Evolutionary conservation across 345 rosid genomes (phyloP), one percentile per base, ranked within the genome.

Genomic region (Gossypium ekmanianum): DNA sequence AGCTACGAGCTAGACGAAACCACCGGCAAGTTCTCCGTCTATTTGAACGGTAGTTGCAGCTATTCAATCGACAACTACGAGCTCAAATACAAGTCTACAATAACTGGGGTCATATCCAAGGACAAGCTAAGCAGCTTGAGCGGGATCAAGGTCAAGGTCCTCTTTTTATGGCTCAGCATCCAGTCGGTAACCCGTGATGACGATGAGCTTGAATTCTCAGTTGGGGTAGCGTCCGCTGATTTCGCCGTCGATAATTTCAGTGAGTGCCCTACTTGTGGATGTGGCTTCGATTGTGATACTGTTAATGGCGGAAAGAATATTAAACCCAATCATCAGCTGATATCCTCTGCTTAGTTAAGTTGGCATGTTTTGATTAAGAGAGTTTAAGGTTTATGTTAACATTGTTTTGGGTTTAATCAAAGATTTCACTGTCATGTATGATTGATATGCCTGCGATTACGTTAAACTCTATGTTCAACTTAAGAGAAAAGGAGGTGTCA

Each of bases 111-210:
- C 20, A 77, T 85, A 66, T 2, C 84, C 79, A 76, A 70, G 2
- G 81, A 79, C 44, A 77, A 81, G 83, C 78, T 89, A 59, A 75
- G 78, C 1, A 14, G 81, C 61, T 72, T 85, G 66, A 84, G 75
- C 2, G 88, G 88, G 11, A 72, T 89, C 45, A 48, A 66, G 43
- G 90, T 89, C 0, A 87, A 89, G 75, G 77, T 82, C 11, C 64
- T 86, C 26, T 47, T 84, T 34, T 24, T 82, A 0, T 86, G 93
- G 93, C 72, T 87, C 26, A 82, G 75, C 79, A 84, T 87, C 11
- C 50, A 4, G 26, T 61, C 80, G 74, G 91, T 89, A 62, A 74
- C 39, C 47, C 83, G 78, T 0, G 78, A 72, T 3, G 85, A 17
- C 1, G 86, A 87, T 4, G 86, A 85, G 76, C 79, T 87, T 3